Evolutionary conservation across 805 yeast genomes (phyloP).

Genomic region (Candida takata): DNA sequence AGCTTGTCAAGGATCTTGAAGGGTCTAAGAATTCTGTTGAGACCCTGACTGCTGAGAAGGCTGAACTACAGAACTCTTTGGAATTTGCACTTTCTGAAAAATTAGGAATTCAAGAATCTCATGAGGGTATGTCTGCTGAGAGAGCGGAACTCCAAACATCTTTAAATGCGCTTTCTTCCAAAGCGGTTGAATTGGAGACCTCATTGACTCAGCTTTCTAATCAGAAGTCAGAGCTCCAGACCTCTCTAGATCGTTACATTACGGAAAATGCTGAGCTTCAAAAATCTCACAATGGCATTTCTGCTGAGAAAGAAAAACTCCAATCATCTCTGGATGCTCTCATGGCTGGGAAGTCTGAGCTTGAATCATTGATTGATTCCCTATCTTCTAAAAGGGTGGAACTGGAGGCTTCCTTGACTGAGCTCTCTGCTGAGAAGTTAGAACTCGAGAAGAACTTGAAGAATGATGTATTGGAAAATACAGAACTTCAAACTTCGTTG

Average conservation of each 20-base stretch:
- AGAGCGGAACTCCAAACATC: no score
- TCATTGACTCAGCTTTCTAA: no score
- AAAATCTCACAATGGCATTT: background rate
- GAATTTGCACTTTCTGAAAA: background rate
- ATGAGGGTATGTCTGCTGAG: no score
- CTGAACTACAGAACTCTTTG: conserved; percentile 1
- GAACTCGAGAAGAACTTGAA: no score
- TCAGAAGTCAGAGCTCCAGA: no score
- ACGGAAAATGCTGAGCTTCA: background rate
- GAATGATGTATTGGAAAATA: no score
- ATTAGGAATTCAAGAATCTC: no score
- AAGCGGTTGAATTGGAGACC: no score
- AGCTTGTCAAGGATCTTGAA: conserved; percentile 5
- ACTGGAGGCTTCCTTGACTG: no score
- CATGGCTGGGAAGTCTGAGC: background rate
- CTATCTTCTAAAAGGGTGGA: background rate
- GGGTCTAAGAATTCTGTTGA: background rate
- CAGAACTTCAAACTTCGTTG: background rate
- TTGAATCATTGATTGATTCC: background rate
- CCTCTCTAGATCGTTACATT: background rate
- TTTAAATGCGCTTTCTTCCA: no score
- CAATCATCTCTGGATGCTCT: background rate
- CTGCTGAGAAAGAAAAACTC: background rate
- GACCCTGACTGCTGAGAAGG: background rate
- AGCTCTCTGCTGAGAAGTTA: no score